Base-by-base conservation (phyloP, 148 eudicot species). In the Rhododendron henanense region DNA sequence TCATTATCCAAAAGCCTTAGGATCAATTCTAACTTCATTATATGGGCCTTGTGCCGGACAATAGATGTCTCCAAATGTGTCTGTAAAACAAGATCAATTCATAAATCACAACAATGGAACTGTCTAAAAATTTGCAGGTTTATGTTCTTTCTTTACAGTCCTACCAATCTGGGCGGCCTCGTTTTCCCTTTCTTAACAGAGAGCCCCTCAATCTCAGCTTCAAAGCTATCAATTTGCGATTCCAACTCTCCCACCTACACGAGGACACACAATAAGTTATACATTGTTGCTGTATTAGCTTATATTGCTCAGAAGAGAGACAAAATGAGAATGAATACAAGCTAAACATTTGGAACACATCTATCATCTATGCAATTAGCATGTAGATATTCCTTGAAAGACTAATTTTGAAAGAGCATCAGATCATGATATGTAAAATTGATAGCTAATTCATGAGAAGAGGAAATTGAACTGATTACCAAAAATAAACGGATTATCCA, bases 161-260 rank as follows among this genome's bases (percentile, higher is more conserved):
- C 87, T 90, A 95, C 99, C 98, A 97, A 84, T 95, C 99, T 97
- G n/a, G 99, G 99, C 74, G 99, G 99, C 90, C 98, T 94, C 10
- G 94, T 89, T 92, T 97, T 97, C 76, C 99, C 99, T 90, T 97
- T 97, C 89, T 95, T 97, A 76, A 95, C 98, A 39, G 98, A 91
- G 57, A 97, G 93, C 45, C 99, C 99, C 89, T 95, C 99, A 85
- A 94, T 89, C 91, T 97, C 99, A 88, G 98, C 99, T 92, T 97
- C 99, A 93, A 95, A 97, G 90, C 87, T 92, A 90, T 97, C 99
- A 81, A 97, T 94, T 91, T 97, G 99, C 85, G 95, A 94, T 85
- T 94, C 98, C 90, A 97, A 87, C 91, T 95, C 98, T 63, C 93
- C 90, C 35, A 97, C 99, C 99, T 97, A 88, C 77, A 85, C 87